Base-by-base conservation (phyloP, 805 yeast genomes). In the Ogataea nonfermentans region DNA sequence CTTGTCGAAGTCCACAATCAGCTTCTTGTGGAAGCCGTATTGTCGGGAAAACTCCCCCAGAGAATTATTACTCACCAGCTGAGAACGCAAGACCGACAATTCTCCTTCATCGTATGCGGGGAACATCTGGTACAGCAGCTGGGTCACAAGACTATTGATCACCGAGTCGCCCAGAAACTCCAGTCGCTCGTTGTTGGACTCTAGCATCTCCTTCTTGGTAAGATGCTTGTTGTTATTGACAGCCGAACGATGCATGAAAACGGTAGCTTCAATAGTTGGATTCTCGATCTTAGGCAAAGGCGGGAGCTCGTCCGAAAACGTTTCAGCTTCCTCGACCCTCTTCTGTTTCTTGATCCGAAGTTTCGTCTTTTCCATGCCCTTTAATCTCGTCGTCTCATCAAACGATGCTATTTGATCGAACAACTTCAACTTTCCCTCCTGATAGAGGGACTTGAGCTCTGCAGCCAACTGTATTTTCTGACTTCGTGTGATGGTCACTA, bases 151-250 rank as follows among this genome's bases (percentile, higher is more conserved):
- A 38, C 74, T 74, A 55, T 86, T 84, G 43, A 91, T 65, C 14
- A 88, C 75, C 1, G 97, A 80, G 64, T 91, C 98, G 11, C 98
- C 98, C 30, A 87, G 66, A 56, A 88, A 91, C 65, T 91, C 98
- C 15, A 89, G 67, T 35, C 96, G 71, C 67, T 90, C 97, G 59
- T 91, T 86, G 52, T 87, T 90, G 2, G 80, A 66, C 36, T 71
- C 66, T 17, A 83, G 66, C 37, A 74, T 66, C 48, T 83, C 91
- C 4, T 65, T 60, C 35, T 72, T 76, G n/a, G 76, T 66, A 33
- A 81, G 59, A 48, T 76, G 77, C 4, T 75, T 59, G 45, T 76
- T 74, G 47, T 75, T 76, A 44, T 81, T 78, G 11, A 81, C 73
- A 3, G 76, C 67, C 0, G 96, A 89, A 49, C 81, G 80, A 60